Conservation (phyloP, 2,329 filamentous ascomycete genomes). For the Fusarium humuli region DNA sequence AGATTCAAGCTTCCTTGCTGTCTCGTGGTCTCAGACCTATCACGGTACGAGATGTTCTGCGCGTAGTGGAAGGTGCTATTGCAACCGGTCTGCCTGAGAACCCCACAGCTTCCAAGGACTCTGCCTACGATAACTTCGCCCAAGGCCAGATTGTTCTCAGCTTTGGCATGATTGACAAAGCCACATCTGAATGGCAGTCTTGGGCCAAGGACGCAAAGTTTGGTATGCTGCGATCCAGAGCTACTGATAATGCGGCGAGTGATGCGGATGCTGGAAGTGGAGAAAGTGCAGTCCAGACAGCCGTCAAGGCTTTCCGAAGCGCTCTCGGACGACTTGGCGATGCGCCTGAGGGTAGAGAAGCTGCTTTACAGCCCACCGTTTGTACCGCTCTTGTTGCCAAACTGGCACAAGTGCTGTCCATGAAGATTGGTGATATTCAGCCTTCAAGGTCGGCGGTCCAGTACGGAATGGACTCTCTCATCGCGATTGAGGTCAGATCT, state of each 20-base stretch:
- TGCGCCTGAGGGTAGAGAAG: conserved; percentile 33
- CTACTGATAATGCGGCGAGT: conserved; percentile 28
- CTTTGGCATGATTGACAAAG: conserved; percentile 42
- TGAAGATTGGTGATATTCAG: conserved; percentile 41
- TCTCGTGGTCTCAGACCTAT: conserved; percentile 41
- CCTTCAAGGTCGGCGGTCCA: conserved; percentile 39
- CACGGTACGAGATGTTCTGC: conserved; percentile 41
- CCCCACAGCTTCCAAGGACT: neutral
- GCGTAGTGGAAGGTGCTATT: conserved; percentile 41
- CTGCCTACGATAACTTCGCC: conserved; percentile 32
- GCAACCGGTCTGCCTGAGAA: conserved; percentile 33
- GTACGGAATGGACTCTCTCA: conserved; percentile 44
- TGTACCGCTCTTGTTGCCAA: conserved; percentile 42
- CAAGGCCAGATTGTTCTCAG: conserved; percentile 41
- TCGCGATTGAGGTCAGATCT: conserved; percentile 42
- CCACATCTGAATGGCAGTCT: conserved; percentile 39
- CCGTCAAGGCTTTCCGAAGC: conserved; percentile 41
- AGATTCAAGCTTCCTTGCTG: conserved; percentile 36
- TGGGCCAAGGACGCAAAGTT: conserved; percentile 44
- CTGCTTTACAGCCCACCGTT: conserved; percentile 31
- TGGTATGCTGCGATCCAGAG: conserved; percentile 32
- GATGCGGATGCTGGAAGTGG: conserved; percentile 30
- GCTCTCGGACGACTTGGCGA: conserved; percentile 22
- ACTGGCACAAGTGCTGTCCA: conserved; percentile 39
- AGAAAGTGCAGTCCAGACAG: conserved; percentile 42